Evolutionary conservation across 352 stramenopile genomes (phyloP), one percentile per base, ranked within the genome.

Genomic region (Aphanomyces cochlioides): DNA sequence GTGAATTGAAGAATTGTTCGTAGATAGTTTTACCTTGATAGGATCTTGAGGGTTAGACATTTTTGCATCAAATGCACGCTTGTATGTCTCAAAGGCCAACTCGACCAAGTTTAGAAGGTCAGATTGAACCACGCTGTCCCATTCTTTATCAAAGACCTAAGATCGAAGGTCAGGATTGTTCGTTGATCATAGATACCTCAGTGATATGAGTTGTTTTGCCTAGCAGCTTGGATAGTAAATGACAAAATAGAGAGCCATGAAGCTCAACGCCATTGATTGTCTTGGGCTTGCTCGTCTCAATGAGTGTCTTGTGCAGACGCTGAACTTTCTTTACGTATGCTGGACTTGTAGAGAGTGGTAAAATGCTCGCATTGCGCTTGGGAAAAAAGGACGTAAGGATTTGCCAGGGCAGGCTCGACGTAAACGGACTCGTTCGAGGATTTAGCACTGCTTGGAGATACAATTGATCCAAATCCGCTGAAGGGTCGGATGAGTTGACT

Each of bases 301-400:
- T 10, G 12, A 70, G 47, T 3, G 39, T 50, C 39, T 70, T 70
- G 4, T 50, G 43, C 12, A 70, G 13, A 6, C 64, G 64, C 5
- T 19, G 7, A 15, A 56, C 64, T 41, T 70, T 70, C 47, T 70
- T 70, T 15, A n/a, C 28, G 21, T 70, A 70, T 3, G 64, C 64
- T 10, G 64, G 64, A 54, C 64, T 70, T 8, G 64, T 61, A 8
- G 64, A 17, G 7, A 36, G 36, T 5, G 64, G 64, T 38, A 70
- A 36, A 19, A 70, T 61, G 36, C 40, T 41, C 19, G 40, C 53
- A 8, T 28, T 63, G 1, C 64, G 64, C 54, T 70, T 70, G 3
- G 64, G 64, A 58, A 70, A 70, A 50, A 63, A 63, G 17, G 53
- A 61, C 3, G 64, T 70, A 40, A 70, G 39, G 40, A 70, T 70